Evolutionary conservation across 768 basidiomycete genomes (phyloP).

Genomic region (Boletus rubropictus): DNA sequence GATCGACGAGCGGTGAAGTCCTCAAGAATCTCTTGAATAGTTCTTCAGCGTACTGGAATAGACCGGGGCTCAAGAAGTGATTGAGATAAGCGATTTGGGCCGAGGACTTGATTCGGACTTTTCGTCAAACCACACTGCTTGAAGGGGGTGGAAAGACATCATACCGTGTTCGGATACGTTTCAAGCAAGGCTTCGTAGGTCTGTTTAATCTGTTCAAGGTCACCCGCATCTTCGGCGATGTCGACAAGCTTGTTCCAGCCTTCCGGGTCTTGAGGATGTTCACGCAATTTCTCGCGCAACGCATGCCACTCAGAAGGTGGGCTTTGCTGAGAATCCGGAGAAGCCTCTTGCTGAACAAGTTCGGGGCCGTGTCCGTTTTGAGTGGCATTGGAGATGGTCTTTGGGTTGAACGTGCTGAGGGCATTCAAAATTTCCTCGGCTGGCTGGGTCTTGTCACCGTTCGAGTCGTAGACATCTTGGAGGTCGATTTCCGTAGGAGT

Average conservation of each 20-base stretch:
- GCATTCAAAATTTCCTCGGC: constrained; percentile 35
- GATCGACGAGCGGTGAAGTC: constrained; percentile 79
- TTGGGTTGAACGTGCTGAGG: constrained; percentile 32
- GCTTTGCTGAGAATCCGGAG: constrained; percentile 23
- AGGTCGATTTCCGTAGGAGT: constrained; percentile 24
- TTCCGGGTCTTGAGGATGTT: constrained; percentile 70
- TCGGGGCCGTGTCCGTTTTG: constrained; percentile 28
- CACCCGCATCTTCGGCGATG: constrained; percentile 68
- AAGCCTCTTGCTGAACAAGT: constrained; percentile 18
- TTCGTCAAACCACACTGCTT: constrained; percentile 22
- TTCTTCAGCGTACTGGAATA: constrained; percentile 73
- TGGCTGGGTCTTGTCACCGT: constrained; percentile 31
- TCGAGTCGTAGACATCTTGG: constrained; percentile 25
- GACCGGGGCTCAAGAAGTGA: constrained; percentile 61
- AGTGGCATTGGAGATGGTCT: constrained; percentile 16
- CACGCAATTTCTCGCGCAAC: constrained; percentile 53
- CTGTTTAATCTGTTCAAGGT: constrained; percentile 73
- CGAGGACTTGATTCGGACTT: constrained; percentile 48
- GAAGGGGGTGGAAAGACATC: constrained; percentile 33
- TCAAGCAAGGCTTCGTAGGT: constrained; percentile 79
- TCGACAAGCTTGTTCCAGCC: constrained; percentile 74
- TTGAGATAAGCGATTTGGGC: constrained; percentile 82
- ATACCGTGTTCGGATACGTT: constrained; percentile 88
- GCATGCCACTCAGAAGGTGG: constrained; percentile 64
- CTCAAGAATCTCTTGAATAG: constrained; percentile 87